Percentiles rank a stretch among this genome's conserved stretches.
Conservation (phyloP, 2,329 filamentous ascomycete species). For the Periglandula ipomoeae region DNA sequence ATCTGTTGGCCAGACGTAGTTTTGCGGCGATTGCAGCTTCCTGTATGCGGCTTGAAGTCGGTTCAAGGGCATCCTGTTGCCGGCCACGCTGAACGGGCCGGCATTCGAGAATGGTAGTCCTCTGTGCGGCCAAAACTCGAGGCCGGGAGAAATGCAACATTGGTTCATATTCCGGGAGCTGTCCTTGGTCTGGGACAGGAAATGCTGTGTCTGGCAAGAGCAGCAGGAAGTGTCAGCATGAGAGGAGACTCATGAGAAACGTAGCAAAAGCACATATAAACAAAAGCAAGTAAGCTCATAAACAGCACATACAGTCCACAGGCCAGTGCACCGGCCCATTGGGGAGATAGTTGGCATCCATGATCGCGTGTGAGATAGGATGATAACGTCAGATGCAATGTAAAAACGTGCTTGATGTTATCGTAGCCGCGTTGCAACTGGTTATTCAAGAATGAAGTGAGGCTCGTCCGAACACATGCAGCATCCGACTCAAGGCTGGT, state of each 20-base stretch:
- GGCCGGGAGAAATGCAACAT: neutral
- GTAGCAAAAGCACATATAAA: neutral
- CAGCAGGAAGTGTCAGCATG: neutral
- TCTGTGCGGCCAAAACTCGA: neutral
- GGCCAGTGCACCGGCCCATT: neutral
- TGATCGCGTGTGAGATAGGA: neutral
- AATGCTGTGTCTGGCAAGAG: neutral
- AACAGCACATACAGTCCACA: neutral
- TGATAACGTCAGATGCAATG: too few relatives aligned
- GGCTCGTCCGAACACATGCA: too few relatives aligned
- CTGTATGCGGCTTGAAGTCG: neutral
- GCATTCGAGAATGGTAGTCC: neutral
- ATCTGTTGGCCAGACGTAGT: too few relatives aligned
- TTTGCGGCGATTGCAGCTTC: neutral
- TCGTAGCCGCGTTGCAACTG: too few relatives aligned
- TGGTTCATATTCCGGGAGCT: neutral
- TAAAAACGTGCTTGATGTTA: too few relatives aligned
- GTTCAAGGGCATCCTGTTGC: neutral
- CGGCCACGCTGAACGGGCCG: neutral
- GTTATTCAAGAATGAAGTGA: too few relatives aligned
- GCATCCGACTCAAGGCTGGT: too few relatives aligned
- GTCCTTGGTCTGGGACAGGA: neutral
- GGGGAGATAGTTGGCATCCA: neutral
- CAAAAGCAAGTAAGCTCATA: neutral
- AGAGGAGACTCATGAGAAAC: neutral